Percentiles rank a stretch among this genome's conserved stretches.
phyloP scores from a whole-genome alignment of 2,329 filamentous ascomycete species.

The Stenocarpella maydis region DNA sequence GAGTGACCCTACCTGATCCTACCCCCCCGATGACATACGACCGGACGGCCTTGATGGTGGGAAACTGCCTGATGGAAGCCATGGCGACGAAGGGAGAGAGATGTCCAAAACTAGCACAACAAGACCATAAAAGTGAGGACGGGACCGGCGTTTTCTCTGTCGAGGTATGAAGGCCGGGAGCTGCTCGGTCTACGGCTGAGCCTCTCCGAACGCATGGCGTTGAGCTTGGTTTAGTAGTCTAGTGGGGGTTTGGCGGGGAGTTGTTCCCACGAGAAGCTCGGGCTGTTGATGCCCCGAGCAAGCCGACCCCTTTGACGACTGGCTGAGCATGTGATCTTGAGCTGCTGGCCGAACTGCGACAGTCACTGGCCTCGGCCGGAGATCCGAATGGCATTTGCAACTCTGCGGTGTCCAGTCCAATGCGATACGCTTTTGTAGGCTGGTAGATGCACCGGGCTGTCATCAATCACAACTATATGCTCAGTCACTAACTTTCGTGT shows the following conservation, averaged over 20 bases:
- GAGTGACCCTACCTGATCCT: slow-evolving; percentile 55
- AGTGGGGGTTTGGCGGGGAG: slow-evolving; percentile 27
- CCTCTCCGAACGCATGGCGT: slow-evolving; percentile 14
- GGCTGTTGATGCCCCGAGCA: slow-evolving; percentile 33
- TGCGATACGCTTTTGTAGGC: not conserved
- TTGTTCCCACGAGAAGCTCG: slow-evolving; percentile 4
- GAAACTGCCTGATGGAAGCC: slow-evolving; percentile 66
- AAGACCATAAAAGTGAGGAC: not conserved
- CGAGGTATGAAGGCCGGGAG: slow-evolving; percentile 7
- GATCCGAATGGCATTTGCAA: not conserved
- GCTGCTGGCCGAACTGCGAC: not conserved
- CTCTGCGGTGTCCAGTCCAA: not conserved
- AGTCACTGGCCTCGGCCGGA: not conserved
- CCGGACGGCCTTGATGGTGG: slow-evolving; percentile 77
- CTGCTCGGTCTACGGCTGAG: slow-evolving; percentile 5
- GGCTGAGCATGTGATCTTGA: slow-evolving; percentile 18
- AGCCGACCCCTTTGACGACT: slow-evolving; percentile 6
- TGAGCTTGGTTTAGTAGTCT: slow-evolving; percentile 26
- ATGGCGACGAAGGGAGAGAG: slow-evolving; percentile 43
- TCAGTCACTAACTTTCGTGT: not conserved
- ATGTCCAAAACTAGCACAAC: not conserved
- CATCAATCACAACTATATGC: not conserved
- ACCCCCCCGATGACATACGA: slow-evolving; percentile 76
- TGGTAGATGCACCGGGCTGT: not conserved
- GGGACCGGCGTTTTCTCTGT: not conserved